phyloP scores from a whole-genome alignment of 805 yeast genomes.

The Grigorovia humatica region DNA sequence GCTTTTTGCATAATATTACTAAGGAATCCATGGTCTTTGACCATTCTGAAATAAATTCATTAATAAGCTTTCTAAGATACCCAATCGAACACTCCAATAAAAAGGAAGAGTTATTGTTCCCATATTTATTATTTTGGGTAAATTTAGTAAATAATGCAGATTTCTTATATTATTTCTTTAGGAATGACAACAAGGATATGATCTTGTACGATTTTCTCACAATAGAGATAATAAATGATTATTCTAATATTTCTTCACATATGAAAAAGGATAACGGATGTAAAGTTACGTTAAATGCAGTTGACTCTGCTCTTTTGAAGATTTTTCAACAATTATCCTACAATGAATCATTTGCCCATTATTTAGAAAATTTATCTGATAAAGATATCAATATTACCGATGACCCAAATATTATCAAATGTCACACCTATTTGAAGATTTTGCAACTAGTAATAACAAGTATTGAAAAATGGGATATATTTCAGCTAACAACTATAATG shows the following conservation, averaged over 20 bases:
- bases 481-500: conserved; percentile 30
- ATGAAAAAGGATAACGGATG: background rate
- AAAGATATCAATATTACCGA: conserved; percentile 7
- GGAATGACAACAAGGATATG: conserved; percentile 7
- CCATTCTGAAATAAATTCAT: conserved; percentile 8
- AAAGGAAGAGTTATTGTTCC: conserved; percentile 8
- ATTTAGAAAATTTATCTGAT: conserved; percentile 12
- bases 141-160: conserved; percentile 18
- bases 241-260: conserved; percentile 8
- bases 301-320: conserved; percentile 16
- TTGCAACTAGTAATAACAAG: conserved; percentile 30
- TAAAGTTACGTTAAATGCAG: background rate
- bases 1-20: conserved; percentile 20
- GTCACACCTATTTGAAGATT: conserved; percentile 7
- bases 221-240: conserved; percentile 7
- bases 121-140: conserved; percentile 15
- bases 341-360: conserved; percentile 30
- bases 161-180: conserved; percentile 19
- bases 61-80: conserved; percentile 14
- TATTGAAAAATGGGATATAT: conserved; percentile 29
- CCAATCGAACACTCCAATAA: conserved; percentile 10
- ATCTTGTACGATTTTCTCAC: conserved; percentile 15
- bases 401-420: conserved; percentile 9
- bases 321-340: conserved; percentile 23
- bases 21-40: conserved; percentile 14